These are phyloP conservation scores for Chaetomium olivaceum DNA, from an alignment of 2,329 filamentous ascomycete genomes.

Conservation along the genomic window DNA sequence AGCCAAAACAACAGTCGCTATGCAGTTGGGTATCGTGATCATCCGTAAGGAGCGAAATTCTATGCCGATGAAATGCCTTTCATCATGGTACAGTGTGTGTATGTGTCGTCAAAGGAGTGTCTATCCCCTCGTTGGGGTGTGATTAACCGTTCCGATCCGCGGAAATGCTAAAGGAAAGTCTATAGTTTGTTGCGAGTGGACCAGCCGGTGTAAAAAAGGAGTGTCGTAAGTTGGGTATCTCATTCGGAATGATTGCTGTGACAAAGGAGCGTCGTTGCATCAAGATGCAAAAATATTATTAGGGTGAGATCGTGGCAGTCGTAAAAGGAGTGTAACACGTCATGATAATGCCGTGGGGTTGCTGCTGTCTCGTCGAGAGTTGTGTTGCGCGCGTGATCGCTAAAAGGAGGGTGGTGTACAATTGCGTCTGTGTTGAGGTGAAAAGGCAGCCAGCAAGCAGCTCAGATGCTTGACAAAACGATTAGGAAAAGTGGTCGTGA, in stretches of 20 bases:
- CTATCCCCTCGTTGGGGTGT: conserved; percentile 28
- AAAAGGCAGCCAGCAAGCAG: conserved; percentile 32
- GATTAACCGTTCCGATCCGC: conserved; percentile 24
- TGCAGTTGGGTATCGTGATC: conserved; percentile 54
- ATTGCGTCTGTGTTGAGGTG: conserved; percentile 40
- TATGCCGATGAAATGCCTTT: conserved; percentile 39
- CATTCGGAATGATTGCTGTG: conserved; percentile 26
- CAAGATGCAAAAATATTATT: conserved; percentile 28
- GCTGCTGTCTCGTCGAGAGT: conserved; percentile 24
- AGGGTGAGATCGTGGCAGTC: conserved; percentile 33
- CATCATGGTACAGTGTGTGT: conserved; percentile 39
- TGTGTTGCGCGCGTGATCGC: conserved; percentile 29
- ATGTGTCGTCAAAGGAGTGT: conserved; percentile 34
- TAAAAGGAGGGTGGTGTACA: conserved; percentile 39
- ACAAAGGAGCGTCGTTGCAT: conserved; percentile 39
- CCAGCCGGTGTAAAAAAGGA: conserved; percentile 41
- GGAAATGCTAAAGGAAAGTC: conserved; percentile 44
- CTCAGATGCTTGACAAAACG: conserved; percentile 35
- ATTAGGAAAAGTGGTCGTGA: conserved; percentile 29
- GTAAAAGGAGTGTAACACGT: conserved; percentile 41
- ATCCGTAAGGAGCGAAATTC: conserved; percentile 47
- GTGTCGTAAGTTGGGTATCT: conserved; percentile 47
- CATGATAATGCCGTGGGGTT: conserved; percentile 31
- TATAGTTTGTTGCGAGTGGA: conserved; percentile 38
- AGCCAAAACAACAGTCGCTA: conserved; percentile 51